Percentiles rank a stretch among this genome's conserved stretches.
Evolutionary conservation across 441 rosid species (phyloP).

Genomic region (Manihot esculenta): DNA sequence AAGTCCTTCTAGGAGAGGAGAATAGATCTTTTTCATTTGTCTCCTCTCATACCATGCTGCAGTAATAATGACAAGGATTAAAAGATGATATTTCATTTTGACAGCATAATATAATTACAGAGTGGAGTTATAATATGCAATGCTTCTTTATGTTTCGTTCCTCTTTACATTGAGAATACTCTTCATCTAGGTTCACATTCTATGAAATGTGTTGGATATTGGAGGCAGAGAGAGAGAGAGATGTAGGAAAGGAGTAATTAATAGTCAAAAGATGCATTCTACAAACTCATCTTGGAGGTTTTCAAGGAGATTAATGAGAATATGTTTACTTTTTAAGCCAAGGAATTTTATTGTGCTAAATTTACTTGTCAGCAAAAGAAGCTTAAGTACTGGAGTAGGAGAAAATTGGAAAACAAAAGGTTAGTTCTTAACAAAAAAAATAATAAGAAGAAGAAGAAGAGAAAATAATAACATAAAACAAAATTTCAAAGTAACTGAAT

Average conservation of each 20-base stretch:
- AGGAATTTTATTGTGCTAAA: background rate
- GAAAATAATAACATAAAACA: background rate
- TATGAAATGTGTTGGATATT: background rate
- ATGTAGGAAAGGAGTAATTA: background rate
- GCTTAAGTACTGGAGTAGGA: background rate
- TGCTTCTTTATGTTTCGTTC: background rate
- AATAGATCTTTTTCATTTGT: conserved; percentile 94
- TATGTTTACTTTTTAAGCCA: background rate
- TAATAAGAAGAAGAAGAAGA: background rate
- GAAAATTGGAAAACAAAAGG: too few relatives aligned
- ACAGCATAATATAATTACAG: background rate
- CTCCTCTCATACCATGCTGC: conserved; percentile 95
- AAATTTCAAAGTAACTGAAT: too few relatives aligned
- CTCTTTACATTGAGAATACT: background rate
- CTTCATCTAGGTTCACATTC: background rate
- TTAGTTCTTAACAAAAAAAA: too few relatives aligned
- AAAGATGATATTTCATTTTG: background rate
- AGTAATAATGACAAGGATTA: background rate
- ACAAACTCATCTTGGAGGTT: background rate
- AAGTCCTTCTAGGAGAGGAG: conserved; percentile 93
- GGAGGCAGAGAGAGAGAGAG: background rate
- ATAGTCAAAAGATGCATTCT: background rate
- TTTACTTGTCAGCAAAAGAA: background rate
- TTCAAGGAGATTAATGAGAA: background rate
- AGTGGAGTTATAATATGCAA: background rate